Evolutionary conservation across 2,329 filamentous ascomycete genomes (phyloP).

Genomic region (Trichoderma arundinaceum): DNA sequence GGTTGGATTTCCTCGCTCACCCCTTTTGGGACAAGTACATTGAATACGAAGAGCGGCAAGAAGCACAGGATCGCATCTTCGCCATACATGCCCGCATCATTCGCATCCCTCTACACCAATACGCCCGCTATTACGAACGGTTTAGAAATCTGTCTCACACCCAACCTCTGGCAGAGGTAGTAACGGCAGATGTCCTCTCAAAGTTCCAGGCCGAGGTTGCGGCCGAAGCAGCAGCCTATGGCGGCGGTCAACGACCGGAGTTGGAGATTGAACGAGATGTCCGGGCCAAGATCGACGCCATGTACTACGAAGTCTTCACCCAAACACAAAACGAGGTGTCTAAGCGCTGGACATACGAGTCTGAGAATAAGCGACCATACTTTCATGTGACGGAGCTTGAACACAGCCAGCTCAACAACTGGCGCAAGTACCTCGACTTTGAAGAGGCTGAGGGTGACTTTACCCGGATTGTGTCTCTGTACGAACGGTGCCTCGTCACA

Average conservation of each 20-base stretch:
- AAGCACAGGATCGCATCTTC: slow-evolving; percentile 83
- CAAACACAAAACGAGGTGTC: slow-evolving; percentile 85
- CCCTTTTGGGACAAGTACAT: slow-evolving; percentile 99
- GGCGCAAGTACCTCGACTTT: slow-evolving; percentile 96
- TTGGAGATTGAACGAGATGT: slow-evolving; percentile 84
- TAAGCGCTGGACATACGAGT: slow-evolving; percentile 93
- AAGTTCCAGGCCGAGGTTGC: slow-evolving; percentile 76
- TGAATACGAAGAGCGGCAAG: slow-evolving; percentile 91
- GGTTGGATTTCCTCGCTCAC: slow-evolving; percentile 90
- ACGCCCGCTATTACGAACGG: slow-evolving; percentile 90
- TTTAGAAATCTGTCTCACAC: slow-evolving; percentile 78
- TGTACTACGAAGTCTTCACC: slow-evolving; percentile 81
- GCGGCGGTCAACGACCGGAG: slow-evolving; percentile 64
- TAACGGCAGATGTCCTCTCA: slow-evolving; percentile 68
- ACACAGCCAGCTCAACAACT: slow-evolving; percentile 81
- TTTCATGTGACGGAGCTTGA: slow-evolving; percentile 96
- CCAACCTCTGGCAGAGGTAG: slow-evolving; percentile 75
- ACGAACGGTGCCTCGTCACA: slow-evolving; percentile 91
- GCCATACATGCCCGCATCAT: slow-evolving; percentile 82
- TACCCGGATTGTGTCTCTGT: slow-evolving; percentile 77
- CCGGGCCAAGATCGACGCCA: slow-evolving; percentile 76
- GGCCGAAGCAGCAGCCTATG: slow-evolving; percentile 62
- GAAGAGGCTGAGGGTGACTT: slow-evolving; percentile 86
- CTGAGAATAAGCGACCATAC: slow-evolving; percentile 92
- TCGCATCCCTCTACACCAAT: slow-evolving; percentile 92